Evolutionary conservation across 306 rosid species (phyloP).

Genomic region (Cyclanthera cordifolia): DNA sequence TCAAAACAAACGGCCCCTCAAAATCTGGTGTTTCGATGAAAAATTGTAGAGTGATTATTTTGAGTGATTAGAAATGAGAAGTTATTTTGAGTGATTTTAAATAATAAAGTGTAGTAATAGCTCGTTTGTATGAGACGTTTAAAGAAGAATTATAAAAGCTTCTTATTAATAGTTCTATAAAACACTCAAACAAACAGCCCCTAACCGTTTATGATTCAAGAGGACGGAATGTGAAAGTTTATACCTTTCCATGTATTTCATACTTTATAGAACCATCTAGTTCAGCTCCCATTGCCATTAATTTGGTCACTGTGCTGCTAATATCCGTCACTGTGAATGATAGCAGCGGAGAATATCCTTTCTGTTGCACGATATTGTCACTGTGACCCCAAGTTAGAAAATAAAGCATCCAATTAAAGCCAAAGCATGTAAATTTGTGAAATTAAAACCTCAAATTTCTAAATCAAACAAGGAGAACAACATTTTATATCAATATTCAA

Average conservation of each 20-base stretch:
- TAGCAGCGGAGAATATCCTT: conserved; percentile 49
- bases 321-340: conserved; percentile 71
- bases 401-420: background rate
- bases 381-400: conserved; percentile 27
- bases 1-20: too few species aligned
- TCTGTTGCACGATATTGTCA: conserved; percentile 41
- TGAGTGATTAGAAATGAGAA: too few species aligned
- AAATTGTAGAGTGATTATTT: too few species aligned
- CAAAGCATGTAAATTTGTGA: background rate
- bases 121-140: too few species aligned
- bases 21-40: too few species aligned
- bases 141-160: too few species aligned
- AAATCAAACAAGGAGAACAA: background rate
- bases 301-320: conserved; percentile 39
- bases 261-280: conserved; percentile 66
- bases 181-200: too few species aligned
- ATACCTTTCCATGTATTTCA: conserved; percentile 62
- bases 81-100: too few species aligned
- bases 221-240: background rate
- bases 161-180: too few species aligned
- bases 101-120: too few species aligned
- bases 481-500: background rate
- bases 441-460: background rate
- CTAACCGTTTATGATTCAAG: background rate
- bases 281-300: conserved; percentile 70